phyloP scores from a whole-genome alignment of 148 eudicot genomes.

The Fagopyrum esculentum region DNA sequence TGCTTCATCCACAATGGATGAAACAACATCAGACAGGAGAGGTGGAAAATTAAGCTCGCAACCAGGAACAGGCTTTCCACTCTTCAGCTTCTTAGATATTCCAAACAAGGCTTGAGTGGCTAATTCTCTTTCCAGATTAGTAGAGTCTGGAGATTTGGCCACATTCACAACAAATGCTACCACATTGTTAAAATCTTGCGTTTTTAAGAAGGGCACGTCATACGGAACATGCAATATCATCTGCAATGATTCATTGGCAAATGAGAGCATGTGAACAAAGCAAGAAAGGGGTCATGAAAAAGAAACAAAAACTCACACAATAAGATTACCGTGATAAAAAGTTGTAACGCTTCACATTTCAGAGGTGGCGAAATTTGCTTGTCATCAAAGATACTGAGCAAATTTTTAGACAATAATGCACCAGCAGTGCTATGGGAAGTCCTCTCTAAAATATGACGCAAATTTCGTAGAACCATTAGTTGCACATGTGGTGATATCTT shows the following conservation, averaged over 20 bases:
- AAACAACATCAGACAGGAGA: slow-evolving; percentile 32
- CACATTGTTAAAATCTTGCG: slow-evolving; percentile 35
- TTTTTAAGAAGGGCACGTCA: slow-evolving; percentile 24
- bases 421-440: slow-evolving; percentile 32
- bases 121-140: slow-evolving; percentile 34
- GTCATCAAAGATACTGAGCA: slow-evolving; percentile 41
- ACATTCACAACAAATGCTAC: slow-evolving; percentile 30
- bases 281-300: neutral
- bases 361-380: slow-evolving; percentile 36
- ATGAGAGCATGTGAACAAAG: slow-evolving; percentile 8
- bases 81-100: slow-evolving; percentile 39
- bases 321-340: slow-evolving; percentile 47
- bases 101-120: slow-evolving; percentile 39
- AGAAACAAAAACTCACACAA: neutral
- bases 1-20: slow-evolving; percentile 38
- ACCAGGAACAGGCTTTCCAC: slow-evolving; percentile 21
- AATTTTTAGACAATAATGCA: slow-evolving; percentile 23
- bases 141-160: slow-evolving; percentile 33
- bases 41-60: slow-evolving; percentile 26
- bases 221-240: slow-evolving; percentile 33
- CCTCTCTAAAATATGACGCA: slow-evolving; percentile 30
- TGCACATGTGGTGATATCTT: slow-evolving; percentile 40
- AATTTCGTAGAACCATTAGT: slow-evolving; percentile 52
- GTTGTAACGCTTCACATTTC: slow-evolving; percentile 45
- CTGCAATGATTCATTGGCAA: slow-evolving; percentile 34